A percentile compares a stretch with the other conserved stretches of the same genome.
Evolutionary conservation across 148 eudicot genomes (phyloP).

Genomic region (Diospyros kaki): DNA sequence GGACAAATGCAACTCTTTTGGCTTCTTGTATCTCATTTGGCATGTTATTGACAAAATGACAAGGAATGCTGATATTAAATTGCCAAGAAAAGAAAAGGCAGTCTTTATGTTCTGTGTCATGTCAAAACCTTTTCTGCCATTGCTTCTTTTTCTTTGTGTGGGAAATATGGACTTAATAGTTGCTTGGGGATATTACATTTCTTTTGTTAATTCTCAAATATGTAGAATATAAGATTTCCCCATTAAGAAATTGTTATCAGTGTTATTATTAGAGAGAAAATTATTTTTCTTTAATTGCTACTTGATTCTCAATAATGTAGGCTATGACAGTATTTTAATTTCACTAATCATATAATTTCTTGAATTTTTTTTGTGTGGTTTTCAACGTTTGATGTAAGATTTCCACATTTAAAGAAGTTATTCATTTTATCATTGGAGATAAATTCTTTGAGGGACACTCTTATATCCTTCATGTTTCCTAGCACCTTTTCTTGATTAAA

Average conservation of each 20-base stretch:
- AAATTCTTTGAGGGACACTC: neutral
- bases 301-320: neutral
- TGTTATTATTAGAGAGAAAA: neutral
- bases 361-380: neutral
- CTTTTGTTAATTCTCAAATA: too few relatives aligned
- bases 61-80: neutral
- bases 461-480: too few relatives aligned
- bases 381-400: neutral
- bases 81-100: neutral
- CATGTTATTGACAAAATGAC: neutral
- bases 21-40: conserved; percentile 2
- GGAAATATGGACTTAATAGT: neutral
- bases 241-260: too few relatives aligned
- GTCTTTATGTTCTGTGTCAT: neutral
- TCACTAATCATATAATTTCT: neutral
- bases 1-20: neutral
- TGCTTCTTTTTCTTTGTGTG: neutral
- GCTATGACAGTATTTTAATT: neutral
- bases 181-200: neutral
- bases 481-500: neutral
- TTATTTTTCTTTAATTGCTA: neutral
- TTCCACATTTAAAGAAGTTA: neutral
- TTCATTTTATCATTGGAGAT: neutral
- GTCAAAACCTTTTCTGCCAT: too few relatives aligned
- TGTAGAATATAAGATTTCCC: too few relatives aligned